Evolutionary conservation across 2,329 filamentous ascomycete species (phyloP).

Genomic region (Zalaria obscura): DNA sequence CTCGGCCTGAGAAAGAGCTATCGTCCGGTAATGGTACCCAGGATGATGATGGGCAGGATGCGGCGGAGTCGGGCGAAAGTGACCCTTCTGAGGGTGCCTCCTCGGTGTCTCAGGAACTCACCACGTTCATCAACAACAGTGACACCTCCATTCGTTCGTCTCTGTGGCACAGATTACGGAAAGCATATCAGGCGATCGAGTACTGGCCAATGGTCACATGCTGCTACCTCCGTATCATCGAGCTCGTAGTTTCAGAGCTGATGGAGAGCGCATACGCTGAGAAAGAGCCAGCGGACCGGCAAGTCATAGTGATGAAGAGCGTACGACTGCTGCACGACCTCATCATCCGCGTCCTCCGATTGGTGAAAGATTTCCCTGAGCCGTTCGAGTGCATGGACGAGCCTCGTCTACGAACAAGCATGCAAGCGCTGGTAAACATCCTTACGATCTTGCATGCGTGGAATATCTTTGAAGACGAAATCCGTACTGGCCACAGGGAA

Average conservation of each 20-base stretch:
- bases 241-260: constrained; percentile 62
- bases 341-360: constrained; percentile 54
- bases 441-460: constrained; percentile 65
- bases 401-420: constrained; percentile 58
- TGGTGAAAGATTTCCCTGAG: constrained; percentile 46
- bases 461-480: constrained; percentile 69
- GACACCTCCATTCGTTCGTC: constrained; percentile 73
- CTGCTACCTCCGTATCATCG: constrained; percentile 73
- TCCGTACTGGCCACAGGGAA: constrained; percentile 60
- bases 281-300: constrained; percentile 48
- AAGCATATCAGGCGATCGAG: constrained; percentile 73
- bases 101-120: constrained; percentile 47
- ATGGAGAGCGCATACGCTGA: constrained; percentile 43
- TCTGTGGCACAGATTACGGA: constrained; percentile 79
- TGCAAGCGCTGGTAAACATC: constrained; percentile 57
- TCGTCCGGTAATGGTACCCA: neutral
- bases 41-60: neutral
- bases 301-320: constrained; percentile 57
- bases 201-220: constrained; percentile 82
- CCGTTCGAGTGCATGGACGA: constrained; percentile 78
- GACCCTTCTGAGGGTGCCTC: too few relatives aligned
- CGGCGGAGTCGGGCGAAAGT: neutral
- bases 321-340: constrained; percentile 69
- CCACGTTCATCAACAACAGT: constrained; percentile 69
- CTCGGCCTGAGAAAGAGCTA: neutral